These are phyloP conservation scores for Arbutus unedo DNA, from an alignment of 148 eudicot species.

Conservation along the genomic window DNA sequence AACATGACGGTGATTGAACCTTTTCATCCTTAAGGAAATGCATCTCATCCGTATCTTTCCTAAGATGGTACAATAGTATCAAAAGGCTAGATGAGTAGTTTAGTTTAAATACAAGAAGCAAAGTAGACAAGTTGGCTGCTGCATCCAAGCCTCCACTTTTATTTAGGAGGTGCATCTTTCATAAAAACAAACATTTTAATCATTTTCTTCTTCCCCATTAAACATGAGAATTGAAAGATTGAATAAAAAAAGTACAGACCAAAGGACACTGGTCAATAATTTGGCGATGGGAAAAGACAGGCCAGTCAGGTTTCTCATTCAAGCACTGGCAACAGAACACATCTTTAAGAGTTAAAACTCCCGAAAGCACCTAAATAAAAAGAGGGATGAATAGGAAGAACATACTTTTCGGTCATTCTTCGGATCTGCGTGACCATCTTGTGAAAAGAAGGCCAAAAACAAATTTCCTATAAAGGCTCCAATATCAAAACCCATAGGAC, in stretches of 20 bases:
- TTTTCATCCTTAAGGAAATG: background rate
- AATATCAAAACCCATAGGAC: slow-evolving; percentile 92
- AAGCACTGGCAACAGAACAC: background rate
- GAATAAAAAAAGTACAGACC: background rate
- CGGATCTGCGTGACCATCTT: slow-evolving; percentile 73
- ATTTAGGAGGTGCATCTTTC: background rate
- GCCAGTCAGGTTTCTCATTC: background rate
- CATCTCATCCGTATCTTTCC: background rate
- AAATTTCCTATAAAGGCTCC: slow-evolving; percentile 92
- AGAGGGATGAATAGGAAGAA: background rate
- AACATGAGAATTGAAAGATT: background rate
- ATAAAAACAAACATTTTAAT: background rate
- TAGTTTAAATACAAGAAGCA: background rate
- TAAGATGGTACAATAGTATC: background rate
- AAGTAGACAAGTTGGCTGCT: background rate
- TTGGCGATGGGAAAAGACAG: background rate
- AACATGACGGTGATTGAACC: background rate
- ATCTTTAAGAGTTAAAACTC: background rate
- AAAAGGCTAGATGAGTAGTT: background rate
- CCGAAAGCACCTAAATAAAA: background rate
- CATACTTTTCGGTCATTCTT: slow-evolving; percentile 64
- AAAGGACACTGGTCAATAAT: background rate
- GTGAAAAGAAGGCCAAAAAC: slow-evolving; percentile 79
- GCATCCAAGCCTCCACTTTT: background rate
- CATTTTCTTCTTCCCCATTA: background rate